Conservation (phyloP, 208 protist genomes). For the Leishmania guyanensis region DNA sequence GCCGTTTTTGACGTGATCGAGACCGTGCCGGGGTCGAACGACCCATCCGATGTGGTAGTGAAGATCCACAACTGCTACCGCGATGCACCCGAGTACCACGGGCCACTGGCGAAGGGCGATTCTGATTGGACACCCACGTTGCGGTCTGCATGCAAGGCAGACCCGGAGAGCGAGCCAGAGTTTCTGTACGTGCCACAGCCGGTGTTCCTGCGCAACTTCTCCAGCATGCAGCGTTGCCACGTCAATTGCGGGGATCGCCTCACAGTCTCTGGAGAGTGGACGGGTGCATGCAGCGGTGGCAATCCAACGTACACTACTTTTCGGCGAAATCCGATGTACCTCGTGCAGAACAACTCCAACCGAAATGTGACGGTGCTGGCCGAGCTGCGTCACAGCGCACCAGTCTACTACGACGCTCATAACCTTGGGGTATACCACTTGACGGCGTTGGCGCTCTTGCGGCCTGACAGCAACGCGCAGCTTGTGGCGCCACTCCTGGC, state of each 20-base stretch:
- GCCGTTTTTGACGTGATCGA: constrained; percentile 69
- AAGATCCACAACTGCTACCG: constrained; percentile 72
- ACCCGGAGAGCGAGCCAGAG: constrained; percentile 42
- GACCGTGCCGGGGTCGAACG: constrained; percentile 38
- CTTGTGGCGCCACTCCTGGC: constrained; percentile 65
- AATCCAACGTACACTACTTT: constrained; percentile 78
- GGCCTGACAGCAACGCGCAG: constrained; percentile 31
- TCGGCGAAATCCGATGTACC: constrained; percentile 82
- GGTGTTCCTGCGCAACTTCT: constrained; percentile 75
- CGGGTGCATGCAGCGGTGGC: constrained; percentile 44
- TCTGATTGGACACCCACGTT: constrained; percentile 55
- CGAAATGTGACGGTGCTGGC: constrained; percentile 57
- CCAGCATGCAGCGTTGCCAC: constrained; percentile 70
- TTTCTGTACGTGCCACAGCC: constrained; percentile 65
- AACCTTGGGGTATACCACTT: constrained; percentile 68
- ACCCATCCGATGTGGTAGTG: constrained; percentile 54
- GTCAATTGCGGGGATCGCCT: constrained; percentile 82
- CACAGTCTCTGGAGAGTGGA: constrained; percentile 54
- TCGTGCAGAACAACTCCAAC: constrained; percentile 77
- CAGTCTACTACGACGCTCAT: constrained; percentile 53
- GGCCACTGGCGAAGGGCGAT: constrained; percentile 44
- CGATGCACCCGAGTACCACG: constrained; percentile 46
- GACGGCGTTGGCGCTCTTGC: constrained; percentile 62
- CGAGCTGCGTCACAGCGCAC: constrained; percentile 64
- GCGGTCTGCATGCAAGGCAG: constrained; percentile 48